phyloP scores from a whole-genome alignment of 345 rosid species.

The Populus tremula region DNA sequence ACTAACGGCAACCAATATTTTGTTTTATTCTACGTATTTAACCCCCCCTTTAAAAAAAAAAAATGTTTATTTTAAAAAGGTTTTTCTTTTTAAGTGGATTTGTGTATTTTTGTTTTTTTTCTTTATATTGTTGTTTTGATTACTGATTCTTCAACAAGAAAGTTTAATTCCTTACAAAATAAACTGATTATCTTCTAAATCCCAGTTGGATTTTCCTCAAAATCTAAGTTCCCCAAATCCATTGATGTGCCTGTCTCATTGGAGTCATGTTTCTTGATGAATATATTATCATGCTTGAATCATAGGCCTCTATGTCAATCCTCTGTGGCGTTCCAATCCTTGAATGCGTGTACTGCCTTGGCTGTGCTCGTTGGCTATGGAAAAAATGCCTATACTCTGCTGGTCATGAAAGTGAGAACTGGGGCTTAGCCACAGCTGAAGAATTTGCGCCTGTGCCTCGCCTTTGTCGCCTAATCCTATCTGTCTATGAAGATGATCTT shows the following conservation, averaged over 20 bases:
- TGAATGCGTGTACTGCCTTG: conserved; percentile 88
- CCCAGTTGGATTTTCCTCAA: background rate
- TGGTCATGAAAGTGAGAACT: conserved; percentile 81
- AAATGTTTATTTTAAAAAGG: too few relatives aligned
- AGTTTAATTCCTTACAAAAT: background rate
- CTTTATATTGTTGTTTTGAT: background rate
- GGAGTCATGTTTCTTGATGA: conserved; percentile 13
- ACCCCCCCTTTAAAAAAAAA: background rate
- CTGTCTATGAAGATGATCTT: conserved; percentile 79
- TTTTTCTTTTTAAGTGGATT: background rate
- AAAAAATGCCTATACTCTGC: conserved; percentile 83
- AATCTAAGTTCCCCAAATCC: background rate
- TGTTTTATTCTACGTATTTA: background rate
- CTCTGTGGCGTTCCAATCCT: conserved; percentile 75
- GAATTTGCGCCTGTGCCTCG: conserved; percentile 83
- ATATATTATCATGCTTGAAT: conserved; percentile 29
- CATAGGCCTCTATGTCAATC: conserved; percentile 69
- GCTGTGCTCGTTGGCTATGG: conserved; percentile 84
- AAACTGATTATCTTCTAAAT: background rate
- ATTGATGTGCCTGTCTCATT: background rate
- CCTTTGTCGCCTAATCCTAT: conserved; percentile 64
- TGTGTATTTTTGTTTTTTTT: background rate
- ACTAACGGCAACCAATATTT: background rate
- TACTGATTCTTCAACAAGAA: background rate
- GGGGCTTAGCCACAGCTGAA: conserved; percentile 74